Base-by-base conservation (phyloP, 768 basidiomycete genomes). In the Phanerochaete carnosa region DNA sequence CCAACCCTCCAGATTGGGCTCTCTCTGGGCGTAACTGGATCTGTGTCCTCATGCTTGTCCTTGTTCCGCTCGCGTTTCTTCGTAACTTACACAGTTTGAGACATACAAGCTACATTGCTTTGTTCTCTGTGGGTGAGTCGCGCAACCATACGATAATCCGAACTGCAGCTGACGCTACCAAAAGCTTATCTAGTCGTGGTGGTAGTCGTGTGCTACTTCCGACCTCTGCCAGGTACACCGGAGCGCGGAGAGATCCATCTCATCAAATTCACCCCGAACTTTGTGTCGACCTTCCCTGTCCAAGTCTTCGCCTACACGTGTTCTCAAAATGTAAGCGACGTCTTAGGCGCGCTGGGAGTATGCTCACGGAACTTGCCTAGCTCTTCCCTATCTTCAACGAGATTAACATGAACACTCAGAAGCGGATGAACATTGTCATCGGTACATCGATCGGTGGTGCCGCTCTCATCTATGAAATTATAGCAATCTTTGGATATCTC, bases 311-410 rank as follows among this genome's bases (percentile, higher is more conserved):
- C 91, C 3, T 94, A 88, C 72, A 96, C 94, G 2, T 97, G 95
- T 70, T 83, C 91, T 15, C 94, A 96, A 79, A 96, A 96, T 69
- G 94, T 95, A 71, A 22, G 26, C 19, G 8, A 45, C 25, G 5
- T 30, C 13, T 29, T 47, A 8, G 16, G 22, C 9, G 45, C 1
- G 23, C 50, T 4, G 45, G 45, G 4, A 3, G 49, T 7, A 54
- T 12, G 12, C 15, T 43, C 39, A 43, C 22, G 19, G 8, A 15
- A 28, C 8, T 45, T 7, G 13, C 55, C 58, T 65, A 98, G 92
- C 75, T 98, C 19, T 97, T 98, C 74, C 92, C 94, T 1, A 86
- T 97, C 55, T 96, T 88, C 76, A 98, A 98, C 71, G 96, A 98
- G 74, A 79, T 98, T 33, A 81, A 82, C 66, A 77, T 76, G 30